These are phyloP conservation scores for Puccinia horiana DNA, from an alignment of 1,284 basidiomycete genomes.

Conservation along the genomic window DNA sequence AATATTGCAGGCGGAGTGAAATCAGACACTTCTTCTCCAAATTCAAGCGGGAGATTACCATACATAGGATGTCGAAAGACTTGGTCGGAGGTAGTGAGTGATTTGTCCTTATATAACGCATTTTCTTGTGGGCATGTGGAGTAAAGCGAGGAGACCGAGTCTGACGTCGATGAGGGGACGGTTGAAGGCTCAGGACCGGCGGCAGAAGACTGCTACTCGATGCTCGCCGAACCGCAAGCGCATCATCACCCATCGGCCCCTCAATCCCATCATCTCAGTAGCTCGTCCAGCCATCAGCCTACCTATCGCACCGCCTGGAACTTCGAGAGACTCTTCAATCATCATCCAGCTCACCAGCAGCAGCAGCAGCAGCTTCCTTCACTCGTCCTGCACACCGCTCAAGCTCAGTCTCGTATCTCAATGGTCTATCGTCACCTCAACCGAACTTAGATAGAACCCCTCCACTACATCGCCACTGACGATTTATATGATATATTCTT, in stretches of 20 bases:
- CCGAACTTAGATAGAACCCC: background rate
- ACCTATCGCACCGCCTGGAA: conserved; percentile 31
- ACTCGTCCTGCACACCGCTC: background rate
- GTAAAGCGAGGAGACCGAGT: too few relatives aligned
- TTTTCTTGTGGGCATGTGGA: too few relatives aligned
- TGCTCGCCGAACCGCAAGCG: background rate
- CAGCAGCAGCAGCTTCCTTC: background rate
- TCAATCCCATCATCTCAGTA: background rate
- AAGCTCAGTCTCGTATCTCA: conserved; percentile 5
- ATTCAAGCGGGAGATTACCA: too few relatives aligned
- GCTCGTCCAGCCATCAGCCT: background rate
- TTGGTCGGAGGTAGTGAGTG: too few relatives aligned
- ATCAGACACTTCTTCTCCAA: too few relatives aligned
- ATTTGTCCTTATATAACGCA: too few relatives aligned
- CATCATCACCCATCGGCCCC: background rate
- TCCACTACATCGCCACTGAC: too few relatives aligned
- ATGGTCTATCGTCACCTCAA: conserved; percentile 33
- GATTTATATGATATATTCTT: too few relatives aligned
- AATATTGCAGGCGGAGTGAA: too few relatives aligned
- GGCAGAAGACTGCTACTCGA: conserved; percentile 9
- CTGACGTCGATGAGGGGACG: background rate
- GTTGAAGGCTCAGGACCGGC: background rate
- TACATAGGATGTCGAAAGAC: too few relatives aligned
- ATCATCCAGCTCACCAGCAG: background rate
- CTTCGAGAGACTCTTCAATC: conserved; percentile 27